Base-by-base conservation (phyloP, 495 filamentous ascomycete genomes). In the Letharia columbiana region DNA sequence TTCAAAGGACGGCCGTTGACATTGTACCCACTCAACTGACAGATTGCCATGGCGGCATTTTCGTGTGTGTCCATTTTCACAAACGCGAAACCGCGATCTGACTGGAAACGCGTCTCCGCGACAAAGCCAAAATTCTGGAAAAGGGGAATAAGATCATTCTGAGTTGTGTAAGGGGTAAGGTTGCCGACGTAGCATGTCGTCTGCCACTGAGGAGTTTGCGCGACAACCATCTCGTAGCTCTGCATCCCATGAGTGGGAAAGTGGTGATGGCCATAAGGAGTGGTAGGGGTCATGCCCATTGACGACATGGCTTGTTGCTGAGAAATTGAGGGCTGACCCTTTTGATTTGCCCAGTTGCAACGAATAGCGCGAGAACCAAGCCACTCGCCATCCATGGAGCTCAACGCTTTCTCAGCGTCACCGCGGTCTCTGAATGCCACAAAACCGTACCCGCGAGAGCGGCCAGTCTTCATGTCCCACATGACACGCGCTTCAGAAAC, bases 381-480 rank as follows among this genome's bases (percentile, higher is more conserved):
- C 94, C 94, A 99, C 83, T 99, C 95, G 63, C 95, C 93, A 74
- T 99, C 94, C 94, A 98, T 99, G 60, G 92, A 90, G 76, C 86
- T 95, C 69, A 99, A 78, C 3, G 94, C 94, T 78, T 97, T 96
- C 76, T 99, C 95, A 20, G 94, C 94, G 72, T 99, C 95, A 2
- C 82, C 79, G 61, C 92, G 91, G 31, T 99, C 94, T 65, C 94
- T 88, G 85, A 96, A 99, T 54, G 94, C 95, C 67, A 99, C 94
- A 71, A 99, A 99, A 7, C 94, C 94, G 72, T 99, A 99, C 60
- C 94, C 94, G 69, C 94, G 89, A 60, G 94, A 98, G 64, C 94
- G 89, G 66, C 94, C 94, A 50, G 94, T 99, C 83, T 99, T 99
- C 94, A 99, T 99, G 74, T 99, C 94, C 94, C 94, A 99, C 94